Evolutionary conservation across 179 eudicot species (phyloP), one percentile per base, ranked within the genome.

Genomic region (Pouteria campechiana): DNA sequence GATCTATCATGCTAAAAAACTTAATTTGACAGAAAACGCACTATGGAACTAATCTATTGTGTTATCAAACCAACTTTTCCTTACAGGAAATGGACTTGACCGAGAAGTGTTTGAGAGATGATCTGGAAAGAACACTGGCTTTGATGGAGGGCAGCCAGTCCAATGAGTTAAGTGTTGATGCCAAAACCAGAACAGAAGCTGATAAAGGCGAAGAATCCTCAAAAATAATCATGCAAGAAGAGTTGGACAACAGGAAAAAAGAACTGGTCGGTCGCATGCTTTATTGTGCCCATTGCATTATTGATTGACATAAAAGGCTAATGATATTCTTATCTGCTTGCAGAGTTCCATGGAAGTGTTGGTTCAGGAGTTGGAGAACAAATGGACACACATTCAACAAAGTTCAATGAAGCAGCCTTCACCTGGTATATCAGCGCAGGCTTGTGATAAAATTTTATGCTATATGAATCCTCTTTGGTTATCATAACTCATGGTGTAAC

Each of bases 341-440:
- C 29, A 86, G 97, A 68, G 52, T 48, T 48, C 69, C 17, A 28
- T 63, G 45, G 98, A 90, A 68, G 83, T 48, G 67, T 66, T 44
- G 36, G 81, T 79, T 44, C 78, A 72, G 50, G 60, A 60, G 23
- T 55, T 79, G 64, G 95, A 90, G 71, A 79, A 56, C 55, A 81
- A 57, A 46, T 85, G 93, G 93, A 69, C 75, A 25, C 58, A 72
- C 47, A 64, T 90, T 55, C 98, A 90, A 61, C 80, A 79, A 12
- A 73, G 66, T 60, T 77, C 81, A 27, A 48, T 70, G 57, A 78
- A 78, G 64, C 82, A 64, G 58, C 97, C 97, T 58, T 71, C 93
- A 50, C 95, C 95, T 68, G 93, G 95, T 90, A 61, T 28, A n/a
- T n/a, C n/a, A n/a, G n/a, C n/a, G n/a, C n/a, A n/a, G n/a, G n/a